phyloP scores from a whole-genome alignment of 768 basidiomycete genomes.

The Naganishia friedmannii region DNA sequence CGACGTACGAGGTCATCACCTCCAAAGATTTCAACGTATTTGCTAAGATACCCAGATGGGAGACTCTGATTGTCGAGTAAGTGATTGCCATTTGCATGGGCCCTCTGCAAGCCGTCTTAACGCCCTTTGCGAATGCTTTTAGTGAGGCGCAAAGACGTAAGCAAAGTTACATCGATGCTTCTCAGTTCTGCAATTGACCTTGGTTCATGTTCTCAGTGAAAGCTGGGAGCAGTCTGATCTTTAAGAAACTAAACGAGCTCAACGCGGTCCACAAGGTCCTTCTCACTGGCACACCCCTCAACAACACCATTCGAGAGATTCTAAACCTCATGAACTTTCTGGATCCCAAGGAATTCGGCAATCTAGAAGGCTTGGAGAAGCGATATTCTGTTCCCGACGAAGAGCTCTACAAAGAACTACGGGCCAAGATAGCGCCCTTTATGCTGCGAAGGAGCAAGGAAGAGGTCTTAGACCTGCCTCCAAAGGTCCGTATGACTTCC shows the following conservation, averaged over 20 bases:
- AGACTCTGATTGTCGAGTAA: constrained; percentile 77
- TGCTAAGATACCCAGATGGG: constrained; percentile 76
- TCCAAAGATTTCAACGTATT: constrained; percentile 74
- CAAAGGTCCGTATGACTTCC: constrained; percentile 62
- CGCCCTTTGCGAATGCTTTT: background rate
- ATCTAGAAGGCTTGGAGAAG: constrained; percentile 70
- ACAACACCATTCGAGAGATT: constrained; percentile 93
- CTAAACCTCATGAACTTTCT: constrained; percentile 98
- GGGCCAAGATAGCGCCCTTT: constrained; percentile 72
- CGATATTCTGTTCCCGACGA: constrained; percentile 75
- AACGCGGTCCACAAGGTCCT: constrained; percentile 75
- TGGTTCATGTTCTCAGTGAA: constrained; percentile 63
- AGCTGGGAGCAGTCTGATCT: constrained; percentile 72
- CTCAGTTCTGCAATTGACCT: constrained; percentile 26
- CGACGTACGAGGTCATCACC: constrained; percentile 84
- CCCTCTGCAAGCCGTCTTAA: too few relatives aligned
- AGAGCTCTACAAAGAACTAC: constrained; percentile 69
- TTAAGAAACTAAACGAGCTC: constrained; percentile 76
- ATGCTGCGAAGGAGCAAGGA: constrained; percentile 91
- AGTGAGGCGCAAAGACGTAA: constrained; percentile 79
- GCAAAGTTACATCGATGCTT: constrained; percentile 39
- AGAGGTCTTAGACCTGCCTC: constrained; percentile 79
- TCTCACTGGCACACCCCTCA: constrained; percentile 93
- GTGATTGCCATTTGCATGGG: background rate
- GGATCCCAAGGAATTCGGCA: constrained; percentile 61